Conservation (phyloP, 2,329 filamentous ascomycete species). For the Thielaviopsis euricoi region DNA sequence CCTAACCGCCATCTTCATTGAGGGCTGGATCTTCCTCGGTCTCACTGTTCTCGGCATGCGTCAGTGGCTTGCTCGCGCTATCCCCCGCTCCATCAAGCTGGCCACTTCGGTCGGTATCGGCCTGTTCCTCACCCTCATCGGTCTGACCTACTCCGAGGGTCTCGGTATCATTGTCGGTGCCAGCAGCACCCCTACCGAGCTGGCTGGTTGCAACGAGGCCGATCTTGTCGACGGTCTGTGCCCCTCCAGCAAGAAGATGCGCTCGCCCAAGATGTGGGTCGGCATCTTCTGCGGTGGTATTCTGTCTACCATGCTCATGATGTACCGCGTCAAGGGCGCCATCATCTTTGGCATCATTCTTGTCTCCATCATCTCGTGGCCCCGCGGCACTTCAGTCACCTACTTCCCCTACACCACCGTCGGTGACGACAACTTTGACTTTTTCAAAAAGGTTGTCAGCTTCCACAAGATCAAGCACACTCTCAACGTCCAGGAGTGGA, state of each 20-base stretch:
- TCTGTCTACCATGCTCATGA: slow-evolving; percentile 62
- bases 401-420: slow-evolving; percentile 60
- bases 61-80: slow-evolving; percentile 73
- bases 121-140: slow-evolving; percentile 62
- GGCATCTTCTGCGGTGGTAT: slow-evolving; percentile 78
- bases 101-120: slow-evolving; percentile 77
- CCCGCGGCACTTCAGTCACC: slow-evolving; percentile 56
- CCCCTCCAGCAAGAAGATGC: slow-evolving; percentile 53
- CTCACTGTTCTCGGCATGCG: slow-evolving; percentile 67
- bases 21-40: slow-evolving; percentile 71
- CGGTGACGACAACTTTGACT: slow-evolving; percentile 59
- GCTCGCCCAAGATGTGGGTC: slow-evolving; percentile 70
- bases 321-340: slow-evolving; percentile 75
- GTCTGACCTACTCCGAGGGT: slow-evolving; percentile 64
- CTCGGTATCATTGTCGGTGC: slow-evolving; percentile 63
- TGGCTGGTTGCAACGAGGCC: slow-evolving; percentile 48
- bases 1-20: slow-evolving; percentile 73
- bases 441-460: slow-evolving; percentile 75
- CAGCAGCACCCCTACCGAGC: slow-evolving; percentile 49
- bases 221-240: slow-evolving; percentile 33
- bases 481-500: slow-evolving; percentile 58
- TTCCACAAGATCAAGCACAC: slow-evolving; percentile 62
- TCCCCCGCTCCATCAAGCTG: slow-evolving; percentile 72
- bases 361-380: slow-evolving; percentile 82
- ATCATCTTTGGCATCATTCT: slow-evolving; percentile 71